Conservation (phyloP, 352 stramenopile species). For the Phytophthora idaei region DNA sequence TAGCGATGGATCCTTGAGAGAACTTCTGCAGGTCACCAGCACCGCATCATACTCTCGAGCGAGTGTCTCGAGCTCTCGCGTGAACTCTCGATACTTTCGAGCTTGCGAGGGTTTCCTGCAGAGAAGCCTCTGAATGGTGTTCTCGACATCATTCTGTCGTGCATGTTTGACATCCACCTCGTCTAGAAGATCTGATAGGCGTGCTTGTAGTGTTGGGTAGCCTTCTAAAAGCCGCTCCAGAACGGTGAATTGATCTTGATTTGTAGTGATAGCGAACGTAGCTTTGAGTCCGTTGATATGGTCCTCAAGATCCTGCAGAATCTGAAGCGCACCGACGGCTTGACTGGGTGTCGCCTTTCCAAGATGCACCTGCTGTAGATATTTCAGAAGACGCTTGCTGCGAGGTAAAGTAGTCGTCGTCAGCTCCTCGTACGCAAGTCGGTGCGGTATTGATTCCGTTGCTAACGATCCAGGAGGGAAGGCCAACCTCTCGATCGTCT, state of each 20-base stretch:
- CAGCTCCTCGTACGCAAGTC: constrained; percentile 44
- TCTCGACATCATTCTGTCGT: constrained; percentile 34
- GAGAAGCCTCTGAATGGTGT: constrained; percentile 27
- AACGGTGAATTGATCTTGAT: background rate
- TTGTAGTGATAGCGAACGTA: constrained; percentile 4
- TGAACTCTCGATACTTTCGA: constrained; percentile 27
- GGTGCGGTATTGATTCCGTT: constrained; percentile 23
- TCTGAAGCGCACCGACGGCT: constrained; percentile 21
- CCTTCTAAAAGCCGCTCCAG: constrained; percentile 21
- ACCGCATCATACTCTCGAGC: constrained; percentile 24
- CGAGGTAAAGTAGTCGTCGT: constrained; percentile 26
- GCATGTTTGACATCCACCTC: constrained; percentile 31
- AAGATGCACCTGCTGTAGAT: constrained; percentile 36
- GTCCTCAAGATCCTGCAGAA: constrained; percentile 29
- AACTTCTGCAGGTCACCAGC: constrained; percentile 13
- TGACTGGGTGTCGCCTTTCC: constrained; percentile 31
- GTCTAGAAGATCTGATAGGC: constrained; percentile 12
- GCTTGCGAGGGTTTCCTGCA: constrained; percentile 9
- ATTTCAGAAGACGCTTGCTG: constrained; percentile 30
- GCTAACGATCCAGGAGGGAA: constrained; percentile 20
- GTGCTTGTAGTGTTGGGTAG: constrained; percentile 28
- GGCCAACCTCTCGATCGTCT: constrained; percentile 27
- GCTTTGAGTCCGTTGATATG: constrained; percentile 13
- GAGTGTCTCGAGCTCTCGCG: constrained; percentile 25
- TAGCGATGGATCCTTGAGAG: constrained; percentile 29